Conservation (phyloP, 2,329 filamentous ascomycete species). For the Fusarium sterilihyphosum region DNA sequence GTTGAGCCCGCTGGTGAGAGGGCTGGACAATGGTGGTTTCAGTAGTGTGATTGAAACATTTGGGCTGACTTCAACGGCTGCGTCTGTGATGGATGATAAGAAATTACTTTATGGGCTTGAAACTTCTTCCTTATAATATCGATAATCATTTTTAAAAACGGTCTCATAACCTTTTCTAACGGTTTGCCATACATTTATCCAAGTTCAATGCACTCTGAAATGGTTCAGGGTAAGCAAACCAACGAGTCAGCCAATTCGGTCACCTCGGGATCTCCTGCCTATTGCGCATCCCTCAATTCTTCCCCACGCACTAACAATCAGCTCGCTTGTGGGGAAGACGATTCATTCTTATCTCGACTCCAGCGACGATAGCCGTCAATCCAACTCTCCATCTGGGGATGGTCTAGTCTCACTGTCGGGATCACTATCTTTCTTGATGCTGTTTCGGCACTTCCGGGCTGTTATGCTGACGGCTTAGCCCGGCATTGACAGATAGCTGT, state of each 20-base stretch:
- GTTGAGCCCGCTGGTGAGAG: neutral
- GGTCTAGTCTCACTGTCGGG: neutral
- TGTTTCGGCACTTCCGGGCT: neutral
- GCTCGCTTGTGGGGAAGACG: neutral
- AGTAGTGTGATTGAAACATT: neutral
- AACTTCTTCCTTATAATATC: rapidly evolving
- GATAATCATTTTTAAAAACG: neutral
- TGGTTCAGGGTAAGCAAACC: neutral
- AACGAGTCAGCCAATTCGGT: neutral
- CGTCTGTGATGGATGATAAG: no score
- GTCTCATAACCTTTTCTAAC: neutral
- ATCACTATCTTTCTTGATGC: slow-evolving; percentile 22
- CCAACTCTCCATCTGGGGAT: neutral
- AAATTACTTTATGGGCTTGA: neutral
- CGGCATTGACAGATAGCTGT: slow-evolving; percentile 17
- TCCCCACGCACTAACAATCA: neutral
- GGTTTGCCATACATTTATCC: neutral
- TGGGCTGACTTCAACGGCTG: neutral
- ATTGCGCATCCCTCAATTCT: neutral
- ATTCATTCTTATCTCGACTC: slow-evolving; percentile 7
- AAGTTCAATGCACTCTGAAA: no score
- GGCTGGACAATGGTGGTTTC: neutral
- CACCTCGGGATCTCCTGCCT: slow-evolving; percentile 28
- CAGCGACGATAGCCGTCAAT: slow-evolving; percentile 26
- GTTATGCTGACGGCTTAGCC: neutral